Conservation (phyloP, 2,329 filamentous ascomycete species). For the Apiospora pterosperma region DNA sequence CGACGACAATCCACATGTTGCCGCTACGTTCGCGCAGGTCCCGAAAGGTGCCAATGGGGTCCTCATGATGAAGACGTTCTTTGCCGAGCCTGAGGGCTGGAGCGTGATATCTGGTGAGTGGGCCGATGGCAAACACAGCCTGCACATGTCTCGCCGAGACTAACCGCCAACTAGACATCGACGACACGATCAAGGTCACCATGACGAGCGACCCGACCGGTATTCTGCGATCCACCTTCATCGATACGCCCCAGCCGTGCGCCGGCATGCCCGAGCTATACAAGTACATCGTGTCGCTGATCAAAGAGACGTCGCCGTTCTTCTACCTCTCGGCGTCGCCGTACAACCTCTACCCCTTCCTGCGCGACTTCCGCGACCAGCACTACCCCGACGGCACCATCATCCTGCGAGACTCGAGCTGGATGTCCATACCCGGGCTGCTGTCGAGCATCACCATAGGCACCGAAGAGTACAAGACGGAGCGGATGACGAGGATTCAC, state of each 20-base stretch:
- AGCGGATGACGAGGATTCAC: conserved; percentile 74
- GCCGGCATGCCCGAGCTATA: conserved; percentile 85
- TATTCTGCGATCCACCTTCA: conserved; percentile 81
- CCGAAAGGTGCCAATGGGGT: conserved; percentile 51
- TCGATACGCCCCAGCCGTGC: conserved; percentile 68
- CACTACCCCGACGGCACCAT: conserved; percentile 76
- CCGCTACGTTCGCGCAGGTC: conserved; percentile 47
- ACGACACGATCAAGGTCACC: conserved; percentile 94
- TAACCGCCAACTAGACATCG: conserved; percentile 61
- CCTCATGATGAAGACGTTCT: conserved; percentile 66
- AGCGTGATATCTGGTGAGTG: conserved; percentile 67
- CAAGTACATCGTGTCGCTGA: conserved; percentile 52
- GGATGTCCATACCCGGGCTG: conserved; percentile 79
- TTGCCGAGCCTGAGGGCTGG: conserved; percentile 78
- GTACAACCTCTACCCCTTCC: conserved; percentile 89
- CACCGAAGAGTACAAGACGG: conserved; percentile 82
- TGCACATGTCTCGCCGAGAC: background rate
- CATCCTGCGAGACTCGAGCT: conserved; percentile 79
- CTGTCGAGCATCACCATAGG: conserved; percentile 75
- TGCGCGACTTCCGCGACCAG: conserved; percentile 67
- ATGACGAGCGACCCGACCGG: conserved; percentile 76
- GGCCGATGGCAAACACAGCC: background rate
- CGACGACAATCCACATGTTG: conserved; percentile 35
- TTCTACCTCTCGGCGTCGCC: conserved; percentile 94
- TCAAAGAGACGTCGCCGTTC: conserved; percentile 65